Conservation (phyloP, 2,329 filamentous ascomycete species). For the Catunica adiposa region DNA sequence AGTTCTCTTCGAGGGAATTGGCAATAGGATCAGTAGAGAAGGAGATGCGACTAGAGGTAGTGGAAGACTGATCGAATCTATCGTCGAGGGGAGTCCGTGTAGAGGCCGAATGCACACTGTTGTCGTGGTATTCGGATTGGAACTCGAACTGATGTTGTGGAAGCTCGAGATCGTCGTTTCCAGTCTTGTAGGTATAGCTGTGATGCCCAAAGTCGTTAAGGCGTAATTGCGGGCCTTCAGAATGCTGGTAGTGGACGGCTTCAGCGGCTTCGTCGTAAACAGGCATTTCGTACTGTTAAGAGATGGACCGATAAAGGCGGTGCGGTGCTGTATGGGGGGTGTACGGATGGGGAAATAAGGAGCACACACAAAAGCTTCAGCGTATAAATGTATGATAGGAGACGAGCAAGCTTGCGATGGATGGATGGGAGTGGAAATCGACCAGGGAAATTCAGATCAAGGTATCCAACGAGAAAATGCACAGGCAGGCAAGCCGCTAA, state of each 20-base stretch:
- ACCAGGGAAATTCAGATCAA: conserved; percentile 3
- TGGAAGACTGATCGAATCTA: conserved; percentile 13
- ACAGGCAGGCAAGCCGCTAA: background rate
- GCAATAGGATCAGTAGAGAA: conserved; percentile 9
- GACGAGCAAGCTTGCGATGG: background rate
- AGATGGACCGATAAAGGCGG: too few relatives aligned
- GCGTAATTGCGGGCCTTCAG: conserved; percentile 7
- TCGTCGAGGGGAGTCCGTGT: conserved; percentile 12
- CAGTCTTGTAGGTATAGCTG: conserved; percentile 5
- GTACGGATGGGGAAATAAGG: background rate
- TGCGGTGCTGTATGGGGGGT: too few relatives aligned
- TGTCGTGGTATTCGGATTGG: conserved; percentile 13
- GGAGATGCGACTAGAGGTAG: conserved; percentile 6
- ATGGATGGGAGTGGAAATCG: background rate
- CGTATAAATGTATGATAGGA: background rate
- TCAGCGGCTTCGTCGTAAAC: conserved; percentile 11
- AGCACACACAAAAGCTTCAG: background rate
- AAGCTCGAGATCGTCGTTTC: conserved; percentile 5
- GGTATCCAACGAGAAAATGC: conserved; percentile 1
- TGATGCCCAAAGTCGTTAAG: conserved; percentile 10
- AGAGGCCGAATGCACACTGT: conserved; percentile 12
- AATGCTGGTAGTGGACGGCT: conserved; percentile 9
- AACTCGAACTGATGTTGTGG: conserved; percentile 14
- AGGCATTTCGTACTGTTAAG: conserved; percentile 13
- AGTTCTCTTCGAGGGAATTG: conserved; percentile 7